A percentile compares a stretch with the other conserved stretches of the same genome.
Conservation (phyloP, 177 flowering plant genomes). For the Telopea speciosissima region DNA sequence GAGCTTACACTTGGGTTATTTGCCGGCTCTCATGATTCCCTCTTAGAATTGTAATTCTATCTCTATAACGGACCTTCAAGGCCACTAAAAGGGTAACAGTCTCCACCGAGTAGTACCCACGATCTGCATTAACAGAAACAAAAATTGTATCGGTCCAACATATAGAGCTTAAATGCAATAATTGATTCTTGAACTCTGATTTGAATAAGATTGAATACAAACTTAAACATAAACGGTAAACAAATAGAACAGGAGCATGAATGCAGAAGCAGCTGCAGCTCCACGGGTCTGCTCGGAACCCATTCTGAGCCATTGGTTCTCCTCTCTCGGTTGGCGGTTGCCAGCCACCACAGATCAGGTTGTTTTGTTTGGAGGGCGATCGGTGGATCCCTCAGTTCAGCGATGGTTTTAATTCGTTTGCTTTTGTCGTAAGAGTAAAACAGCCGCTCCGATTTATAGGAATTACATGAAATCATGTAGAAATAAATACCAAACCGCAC, state of each 20-base stretch:
- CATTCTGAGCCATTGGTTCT: too few species aligned
- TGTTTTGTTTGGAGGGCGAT: too few species aligned
- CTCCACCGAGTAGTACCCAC: conserved; percentile 95
- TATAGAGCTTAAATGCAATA: neutral
- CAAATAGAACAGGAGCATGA: neutral
- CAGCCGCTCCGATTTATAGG: too few species aligned
- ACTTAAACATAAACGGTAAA: too few species aligned
- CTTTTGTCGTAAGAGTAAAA: too few species aligned
- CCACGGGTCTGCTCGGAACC: too few species aligned
- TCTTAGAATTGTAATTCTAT: conserved; percentile 86
- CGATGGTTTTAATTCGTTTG: too few species aligned
- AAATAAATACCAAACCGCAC: neutral
- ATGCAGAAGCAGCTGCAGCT: too few species aligned
- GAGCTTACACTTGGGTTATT: conserved; percentile 92
- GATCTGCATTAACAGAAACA: conserved; percentile 53
- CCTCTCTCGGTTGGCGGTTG: too few species aligned
- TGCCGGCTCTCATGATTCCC: conserved; percentile 97
- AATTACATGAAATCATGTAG: neutral
- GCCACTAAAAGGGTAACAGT: conserved; percentile 90
- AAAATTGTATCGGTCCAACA: neutral
- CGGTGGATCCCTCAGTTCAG: too few species aligned
- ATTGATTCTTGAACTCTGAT: neutral
- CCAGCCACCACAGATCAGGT: neutral
- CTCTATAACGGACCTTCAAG: conserved; percentile 92
- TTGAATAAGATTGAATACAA: neutral